Percentiles rank a stretch among this genome's conserved stretches.
Conservation (phyloP, 257 asterid genomes). For the Solanum sejunctum region DNA sequence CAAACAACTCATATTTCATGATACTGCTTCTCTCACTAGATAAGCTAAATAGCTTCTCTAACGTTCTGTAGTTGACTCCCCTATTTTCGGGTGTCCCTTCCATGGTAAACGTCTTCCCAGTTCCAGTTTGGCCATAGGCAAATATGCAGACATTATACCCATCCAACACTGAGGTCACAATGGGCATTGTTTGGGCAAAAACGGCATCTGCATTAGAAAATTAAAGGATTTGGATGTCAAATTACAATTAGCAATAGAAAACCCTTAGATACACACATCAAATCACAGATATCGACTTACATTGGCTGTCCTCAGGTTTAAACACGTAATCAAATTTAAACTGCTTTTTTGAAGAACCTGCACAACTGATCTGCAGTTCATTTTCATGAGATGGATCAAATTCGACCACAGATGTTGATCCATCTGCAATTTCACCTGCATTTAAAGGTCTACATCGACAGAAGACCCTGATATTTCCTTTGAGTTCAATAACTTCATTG, state of each 20-base stretch:
- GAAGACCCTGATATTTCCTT: conserved; percentile 92
- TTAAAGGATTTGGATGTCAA: not conserved
- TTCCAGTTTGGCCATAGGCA: conserved; percentile 93
- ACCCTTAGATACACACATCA: not conserved
- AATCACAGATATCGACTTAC: conserved; percentile 15
- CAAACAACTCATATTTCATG: conserved; percentile 62
- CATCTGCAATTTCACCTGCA: conserved; percentile 58
- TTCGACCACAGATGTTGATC: conserved; percentile 53
- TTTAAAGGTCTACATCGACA: conserved; percentile 92
- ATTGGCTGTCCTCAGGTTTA: conserved; percentile 77
- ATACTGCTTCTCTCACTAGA: conserved; percentile 54
- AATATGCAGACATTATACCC: conserved; percentile 94
- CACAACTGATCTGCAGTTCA: conserved; percentile 62
- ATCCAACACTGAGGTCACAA: conserved; percentile 88
- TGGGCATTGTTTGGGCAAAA: conserved; percentile 65
- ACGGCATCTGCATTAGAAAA: conserved; percentile 48
- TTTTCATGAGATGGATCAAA: conserved; percentile 67
- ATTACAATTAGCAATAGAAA: not conserved
- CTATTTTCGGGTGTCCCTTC: conserved; percentile 89
- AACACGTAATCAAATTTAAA: conserved; percentile 81
- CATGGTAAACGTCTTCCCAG: conserved; percentile 79
- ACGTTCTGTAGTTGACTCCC: conserved; percentile 85
- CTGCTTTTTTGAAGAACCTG: conserved; percentile 69
- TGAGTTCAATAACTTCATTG: conserved; percentile 90
- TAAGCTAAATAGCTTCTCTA: conserved; percentile 68